A percentile compares a stretch with the other conserved stretches of the same genome.
These are phyloP conservation scores for Geranium incanum DNA, from an alignment of 441 rosid genomes.

Conservation along the genomic window DNA sequence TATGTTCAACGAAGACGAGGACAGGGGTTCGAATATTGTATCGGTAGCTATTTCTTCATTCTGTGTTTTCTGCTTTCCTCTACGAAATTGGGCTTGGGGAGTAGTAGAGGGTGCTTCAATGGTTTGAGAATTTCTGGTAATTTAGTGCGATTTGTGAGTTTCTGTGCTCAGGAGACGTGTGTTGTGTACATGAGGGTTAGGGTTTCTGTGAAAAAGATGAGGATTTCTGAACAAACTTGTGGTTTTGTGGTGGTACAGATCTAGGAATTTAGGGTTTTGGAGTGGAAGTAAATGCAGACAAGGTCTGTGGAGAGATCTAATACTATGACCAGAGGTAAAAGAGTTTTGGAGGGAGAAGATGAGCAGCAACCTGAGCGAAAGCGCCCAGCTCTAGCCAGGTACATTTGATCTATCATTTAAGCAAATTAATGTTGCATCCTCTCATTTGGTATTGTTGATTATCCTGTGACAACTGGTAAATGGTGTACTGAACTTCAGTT, in stretches of 20 bases:
- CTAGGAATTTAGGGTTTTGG: conserved; percentile 34
- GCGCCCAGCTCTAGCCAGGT: conserved; percentile 95
- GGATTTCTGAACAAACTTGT: neutral
- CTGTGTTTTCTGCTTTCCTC: neutral
- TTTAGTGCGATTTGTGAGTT: neutral
- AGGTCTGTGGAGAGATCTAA: conserved; percentile 78
- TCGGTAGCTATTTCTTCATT: neutral
- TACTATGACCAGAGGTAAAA: conserved; percentile 78
- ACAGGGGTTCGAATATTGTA: neutral
- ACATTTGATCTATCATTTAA: neutral
- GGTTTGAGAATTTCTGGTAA: neutral
- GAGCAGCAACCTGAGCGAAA: conserved; percentile 68
- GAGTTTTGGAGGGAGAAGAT: conserved; percentile 64
- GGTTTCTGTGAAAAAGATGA: neutral
- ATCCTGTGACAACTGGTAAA: neutral
- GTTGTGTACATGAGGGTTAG: neutral
- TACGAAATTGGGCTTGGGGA: neutral
- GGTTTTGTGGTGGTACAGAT: conserved; percentile 37
- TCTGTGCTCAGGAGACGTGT: neutral
- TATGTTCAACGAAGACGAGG: neutral
- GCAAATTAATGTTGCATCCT: neutral
- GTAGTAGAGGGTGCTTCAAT: neutral
- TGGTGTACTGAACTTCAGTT: neutral
- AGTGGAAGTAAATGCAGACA: conserved; percentile 33
- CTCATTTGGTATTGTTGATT: neutral